Conservation (phyloP, 768 basidiomycete species). For the Lactifluus volemus region DNA sequence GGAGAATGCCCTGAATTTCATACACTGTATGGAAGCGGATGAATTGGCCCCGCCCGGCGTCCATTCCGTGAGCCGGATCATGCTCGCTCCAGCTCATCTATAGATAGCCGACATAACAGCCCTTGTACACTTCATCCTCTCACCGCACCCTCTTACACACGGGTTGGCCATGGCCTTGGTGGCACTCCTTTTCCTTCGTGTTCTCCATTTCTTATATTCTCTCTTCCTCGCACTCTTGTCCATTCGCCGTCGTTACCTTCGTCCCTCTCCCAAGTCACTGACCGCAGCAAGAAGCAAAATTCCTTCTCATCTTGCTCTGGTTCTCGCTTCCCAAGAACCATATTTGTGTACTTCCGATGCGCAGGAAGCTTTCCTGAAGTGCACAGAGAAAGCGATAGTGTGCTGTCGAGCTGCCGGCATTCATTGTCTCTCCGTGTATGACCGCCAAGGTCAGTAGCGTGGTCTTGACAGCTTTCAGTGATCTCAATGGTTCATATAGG, state of each 20-base stretch:
- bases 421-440: constrained; percentile 59
- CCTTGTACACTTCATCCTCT: background rate
- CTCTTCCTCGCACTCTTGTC: constrained; percentile 34
- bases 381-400: constrained; percentile 40
- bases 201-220: constrained; percentile 53
- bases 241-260: constrained; percentile 32
- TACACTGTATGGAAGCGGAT: background rate
- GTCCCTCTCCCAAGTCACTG: constrained; percentile 39
- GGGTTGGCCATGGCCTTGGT: constrained; percentile 33
- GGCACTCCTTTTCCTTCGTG: constrained; percentile 38
- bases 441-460: constrained; percentile 49
- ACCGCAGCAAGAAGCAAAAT: constrained; percentile 43
- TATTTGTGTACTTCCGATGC: constrained; percentile 27
- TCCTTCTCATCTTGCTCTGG: constrained; percentile 59
- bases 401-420: constrained; percentile 65
- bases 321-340: constrained; percentile 43
- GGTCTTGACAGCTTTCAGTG: background rate
- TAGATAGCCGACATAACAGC: background rate
- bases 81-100: background rate
- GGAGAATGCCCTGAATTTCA: background rate
- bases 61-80: background rate
- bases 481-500: constrained; percentile 29
- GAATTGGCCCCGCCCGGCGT: background rate
- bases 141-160: background rate
- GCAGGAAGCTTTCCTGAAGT: constrained; percentile 41